These are phyloP conservation scores for Zymoseptoria crescenta DNA, from an alignment of 2,329 filamentous ascomycete species.

Conservation along the genomic window DNA sequence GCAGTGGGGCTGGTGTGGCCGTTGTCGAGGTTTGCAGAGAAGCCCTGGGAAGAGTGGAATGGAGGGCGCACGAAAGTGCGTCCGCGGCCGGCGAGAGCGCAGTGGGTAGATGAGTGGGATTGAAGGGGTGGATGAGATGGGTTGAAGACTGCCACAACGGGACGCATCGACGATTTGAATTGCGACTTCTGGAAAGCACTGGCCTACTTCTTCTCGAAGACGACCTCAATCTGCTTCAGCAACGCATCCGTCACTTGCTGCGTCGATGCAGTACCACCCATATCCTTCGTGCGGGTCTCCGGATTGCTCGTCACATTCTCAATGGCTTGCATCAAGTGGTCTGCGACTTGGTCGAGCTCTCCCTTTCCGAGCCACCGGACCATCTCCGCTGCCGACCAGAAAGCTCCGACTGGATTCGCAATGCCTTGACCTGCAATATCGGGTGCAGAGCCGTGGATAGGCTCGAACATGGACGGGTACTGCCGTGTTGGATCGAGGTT, in stretches of 20 bases:
- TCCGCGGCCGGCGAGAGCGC: neutral
- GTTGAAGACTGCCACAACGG: too few species aligned
- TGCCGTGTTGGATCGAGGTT: conserved; percentile 58
- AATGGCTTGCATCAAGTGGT: conserved; percentile 50
- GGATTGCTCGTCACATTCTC: conserved; percentile 50
- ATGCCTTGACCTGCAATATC: conserved; percentile 58
- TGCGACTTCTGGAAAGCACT: neutral
- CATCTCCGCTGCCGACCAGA: conserved; percentile 65
- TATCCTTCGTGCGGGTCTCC: conserved; percentile 50
- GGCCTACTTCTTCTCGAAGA: conserved; percentile 26
- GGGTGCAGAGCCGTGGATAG: conserved; percentile 40
- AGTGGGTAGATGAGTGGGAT: neutral
- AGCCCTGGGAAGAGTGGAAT: conserved; percentile 48
- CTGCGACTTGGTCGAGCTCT: conserved; percentile 46
- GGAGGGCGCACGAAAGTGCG: neutral
- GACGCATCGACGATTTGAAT: neutral
- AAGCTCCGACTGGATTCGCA: conserved; percentile 57
- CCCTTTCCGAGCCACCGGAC: conserved; percentile 52
- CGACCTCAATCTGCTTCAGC: conserved; percentile 43
- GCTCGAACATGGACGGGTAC: conserved; percentile 56
- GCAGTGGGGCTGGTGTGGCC: conserved; percentile 68
- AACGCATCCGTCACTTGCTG: conserved; percentile 53
- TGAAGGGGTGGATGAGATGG: neutral
- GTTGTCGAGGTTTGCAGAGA: conserved; percentile 48
- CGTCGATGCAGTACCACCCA: conserved; percentile 51